Evolutionary conservation across 1,284 basidiomycete species (phyloP), one percentile per base, ranked within the genome.

Genomic region (Afroboletus lepidellus): DNA sequence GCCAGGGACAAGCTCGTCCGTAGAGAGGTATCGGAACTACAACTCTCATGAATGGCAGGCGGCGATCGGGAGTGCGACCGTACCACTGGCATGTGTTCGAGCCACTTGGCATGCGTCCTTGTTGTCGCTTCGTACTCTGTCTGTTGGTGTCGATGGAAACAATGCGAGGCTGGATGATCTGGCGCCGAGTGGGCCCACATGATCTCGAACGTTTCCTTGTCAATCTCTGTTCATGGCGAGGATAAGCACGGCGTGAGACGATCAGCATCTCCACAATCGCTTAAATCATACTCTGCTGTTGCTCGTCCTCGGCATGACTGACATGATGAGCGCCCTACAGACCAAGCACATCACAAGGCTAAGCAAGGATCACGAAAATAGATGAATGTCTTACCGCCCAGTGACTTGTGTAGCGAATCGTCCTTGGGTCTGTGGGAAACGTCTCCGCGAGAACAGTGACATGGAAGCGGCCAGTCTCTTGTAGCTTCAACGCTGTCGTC

Each of bases 181-280:
- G 79, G 75, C 16, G 70, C 75, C 7, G 86, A 88, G 50, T 88
- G 69, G 41, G 79, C 72, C 84, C 85, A 88, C 76, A 90, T 80
- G 11, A 72, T 74, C 15, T 78, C 61, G 69, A 90, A 90, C 0
- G 87, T 90, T 48, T 82, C 53, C 21, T 36, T 54, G 29, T 54
- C 53, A 18, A 54, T 53, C 30, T 21, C 53, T 54, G 41, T 18
- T 36, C 3, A 23, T 13, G 8, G 21, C 7, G 5, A 37, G 13
- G 23, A 12, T 23, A 9, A 37, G 36, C 20, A 23, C 36, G 8
- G 8, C 20, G 12, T 37, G 12, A 37, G 36, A 21, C 36, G 36
- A 18, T 5, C 29, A 6, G 36, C 18, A 8, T n/a, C 16, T 16
- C 8, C 15, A 18, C 4, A 3, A 18, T 16, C n/a, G 33, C 33